Evolutionary conservation across 75 land plant genomes (phyloP).

Genomic region (Selaginella tamariscina): DNA sequence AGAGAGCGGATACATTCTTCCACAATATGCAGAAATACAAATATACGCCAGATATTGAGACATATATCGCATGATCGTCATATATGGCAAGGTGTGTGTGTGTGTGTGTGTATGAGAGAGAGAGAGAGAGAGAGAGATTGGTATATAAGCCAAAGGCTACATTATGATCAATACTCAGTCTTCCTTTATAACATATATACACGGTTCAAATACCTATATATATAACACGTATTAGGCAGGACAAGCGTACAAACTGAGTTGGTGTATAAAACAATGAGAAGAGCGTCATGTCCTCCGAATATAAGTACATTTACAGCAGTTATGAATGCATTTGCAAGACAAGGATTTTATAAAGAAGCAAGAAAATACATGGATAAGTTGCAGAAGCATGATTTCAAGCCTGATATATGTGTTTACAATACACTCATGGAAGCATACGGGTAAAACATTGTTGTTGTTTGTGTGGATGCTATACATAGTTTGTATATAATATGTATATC

Average conservation of each 20-base stretch:
- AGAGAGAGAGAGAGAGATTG: too few relatives aligned
- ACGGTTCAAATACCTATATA: neutral
- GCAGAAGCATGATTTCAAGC: slow-evolving; percentile 56
- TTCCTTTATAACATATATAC: neutral
- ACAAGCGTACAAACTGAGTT: slow-evolving; percentile 44
- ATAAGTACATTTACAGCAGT: slow-evolving; percentile 76
- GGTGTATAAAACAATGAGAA: slow-evolving; percentile 53
- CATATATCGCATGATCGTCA: neutral
- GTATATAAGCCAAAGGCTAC: neutral
- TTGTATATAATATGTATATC: too few relatives aligned
- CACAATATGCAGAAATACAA: neutral
- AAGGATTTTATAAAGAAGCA: slow-evolving; percentile 73
- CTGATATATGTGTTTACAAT: slow-evolving; percentile 80
- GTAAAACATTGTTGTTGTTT: slow-evolving; percentile 19
- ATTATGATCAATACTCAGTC: neutral
- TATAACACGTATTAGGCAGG: slow-evolving; percentile 27
- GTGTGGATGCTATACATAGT: neutral
- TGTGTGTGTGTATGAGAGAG: too few relatives aligned
- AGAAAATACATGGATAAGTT: slow-evolving; percentile 73
- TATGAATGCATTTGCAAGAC: slow-evolving; percentile 79
- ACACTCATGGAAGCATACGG: slow-evolving; percentile 91
- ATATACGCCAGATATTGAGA: neutral
- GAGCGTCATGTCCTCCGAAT: slow-evolving; percentile 54
- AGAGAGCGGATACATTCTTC: neutral
- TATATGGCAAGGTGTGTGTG: neutral